These are phyloP conservation scores for Encephalitozoon hellem DNA, from an alignment of 371 early-diverging fungal species.

Conservation along the genomic window DNA sequence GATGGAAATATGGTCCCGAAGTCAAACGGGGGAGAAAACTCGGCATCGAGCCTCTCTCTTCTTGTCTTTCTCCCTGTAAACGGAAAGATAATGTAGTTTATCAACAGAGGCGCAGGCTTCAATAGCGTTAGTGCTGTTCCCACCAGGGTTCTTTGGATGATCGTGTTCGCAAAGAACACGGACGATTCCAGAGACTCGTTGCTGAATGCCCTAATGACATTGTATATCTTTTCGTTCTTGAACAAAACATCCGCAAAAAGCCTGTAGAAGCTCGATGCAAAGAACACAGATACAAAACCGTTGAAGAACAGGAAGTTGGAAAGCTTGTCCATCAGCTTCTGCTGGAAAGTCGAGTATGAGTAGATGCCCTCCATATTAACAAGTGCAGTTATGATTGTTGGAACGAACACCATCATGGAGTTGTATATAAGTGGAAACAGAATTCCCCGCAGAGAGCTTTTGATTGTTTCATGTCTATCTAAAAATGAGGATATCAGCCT, in stretches of 20 bases:
- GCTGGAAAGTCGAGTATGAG: constrained; percentile 50
- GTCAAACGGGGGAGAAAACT: constrained; percentile 47
- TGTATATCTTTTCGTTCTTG: not conserved
- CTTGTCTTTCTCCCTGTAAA: constrained; percentile 41
- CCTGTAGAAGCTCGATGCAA: constrained; percentile 46
- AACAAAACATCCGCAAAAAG: constrained; percentile 28
- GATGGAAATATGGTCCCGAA: constrained; percentile 60
- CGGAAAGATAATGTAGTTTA: constrained; percentile 24
- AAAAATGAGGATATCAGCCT: constrained; percentile 34
- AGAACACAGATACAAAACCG: constrained; percentile 58
- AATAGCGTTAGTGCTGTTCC: constrained; percentile 54
- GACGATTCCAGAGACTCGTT: constrained; percentile 37
- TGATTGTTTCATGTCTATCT: constrained; percentile 22
- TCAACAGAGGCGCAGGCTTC: constrained; percentile 53
- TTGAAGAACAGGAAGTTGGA: constrained; percentile 60
- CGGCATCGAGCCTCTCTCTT: constrained; percentile 38
- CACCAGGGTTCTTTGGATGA: constrained; percentile 54
- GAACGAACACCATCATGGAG: constrained; percentile 47
- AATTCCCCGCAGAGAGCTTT: constrained; percentile 48
- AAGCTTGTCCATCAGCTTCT: constrained; percentile 52
- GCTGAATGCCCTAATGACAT: constrained; percentile 31
- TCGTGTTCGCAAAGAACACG: constrained; percentile 60
- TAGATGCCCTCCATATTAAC: constrained; percentile 53
- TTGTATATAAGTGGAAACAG: constrained; percentile 58
- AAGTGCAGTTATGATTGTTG: constrained; percentile 46